phyloP scores from a whole-genome alignment of 2,329 filamentous ascomycete species.

The Neonectria hederae region DNA sequence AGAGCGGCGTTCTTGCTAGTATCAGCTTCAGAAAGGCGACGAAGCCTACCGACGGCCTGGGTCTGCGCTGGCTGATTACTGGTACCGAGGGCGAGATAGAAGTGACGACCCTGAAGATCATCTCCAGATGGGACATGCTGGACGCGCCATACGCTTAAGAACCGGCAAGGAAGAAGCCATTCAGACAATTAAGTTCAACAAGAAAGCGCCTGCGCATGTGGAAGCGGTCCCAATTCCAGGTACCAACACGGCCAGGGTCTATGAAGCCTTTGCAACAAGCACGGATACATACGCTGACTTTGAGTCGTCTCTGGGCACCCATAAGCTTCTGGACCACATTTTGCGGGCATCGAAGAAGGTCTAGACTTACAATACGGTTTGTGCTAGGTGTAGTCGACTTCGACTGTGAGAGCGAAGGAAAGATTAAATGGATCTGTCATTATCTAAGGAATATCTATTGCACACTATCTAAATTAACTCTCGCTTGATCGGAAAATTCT shows the following conservation, averaged over 20 bases:
- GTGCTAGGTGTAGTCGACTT: neutral
- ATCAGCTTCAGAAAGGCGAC: slow-evolving; percentile 13
- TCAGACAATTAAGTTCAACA: neutral
- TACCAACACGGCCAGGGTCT: neutral
- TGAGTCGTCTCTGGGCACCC: neutral
- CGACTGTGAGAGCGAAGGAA: neutral
- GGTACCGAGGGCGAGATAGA: slow-evolving; percentile 24
- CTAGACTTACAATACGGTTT: neutral
- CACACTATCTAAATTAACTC: neutral
- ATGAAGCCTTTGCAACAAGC: neutral
- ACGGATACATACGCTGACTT: neutral
- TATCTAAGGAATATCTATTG: neutral
- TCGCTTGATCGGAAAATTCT: neutral
- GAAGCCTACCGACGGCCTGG: slow-evolving; percentile 12
- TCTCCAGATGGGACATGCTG: neutral
- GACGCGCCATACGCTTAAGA: neutral
- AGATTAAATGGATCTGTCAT: neutral
- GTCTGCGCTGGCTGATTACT: slow-evolving; percentile 23
- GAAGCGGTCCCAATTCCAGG: neutral
- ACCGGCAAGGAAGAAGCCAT: neutral
- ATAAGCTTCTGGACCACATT: neutral
- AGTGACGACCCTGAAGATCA: neutral
- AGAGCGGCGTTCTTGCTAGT: slow-evolving; percentile 12
- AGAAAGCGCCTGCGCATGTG: neutral
- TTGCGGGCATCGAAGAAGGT: neutral